phyloP scores from a whole-genome alignment of 1,284 basidiomycete genomes.

The Ustilago nuda region DNA sequence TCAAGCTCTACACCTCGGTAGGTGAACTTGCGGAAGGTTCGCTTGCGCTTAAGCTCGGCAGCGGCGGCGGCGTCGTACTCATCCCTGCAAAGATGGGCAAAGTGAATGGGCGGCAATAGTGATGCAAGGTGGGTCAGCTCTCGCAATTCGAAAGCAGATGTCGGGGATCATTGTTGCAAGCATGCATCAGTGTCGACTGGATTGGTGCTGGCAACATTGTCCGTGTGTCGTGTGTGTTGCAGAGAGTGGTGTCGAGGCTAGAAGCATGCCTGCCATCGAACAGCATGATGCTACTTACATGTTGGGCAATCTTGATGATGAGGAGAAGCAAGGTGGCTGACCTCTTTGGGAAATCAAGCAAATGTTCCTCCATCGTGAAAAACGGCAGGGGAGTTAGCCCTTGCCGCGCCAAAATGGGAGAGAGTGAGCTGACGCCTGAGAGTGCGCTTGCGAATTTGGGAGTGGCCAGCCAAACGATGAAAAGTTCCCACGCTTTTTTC shows the following conservation, averaged over 20 bases:
- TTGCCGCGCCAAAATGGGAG: neutral
- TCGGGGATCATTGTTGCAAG: neutral
- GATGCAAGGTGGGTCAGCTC: neutral
- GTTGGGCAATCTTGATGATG: constrained; percentile 66
- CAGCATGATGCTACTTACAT: constrained; percentile 47
- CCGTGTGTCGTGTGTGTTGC: neutral
- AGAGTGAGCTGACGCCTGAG: neutral
- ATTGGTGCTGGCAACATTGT: neutral
- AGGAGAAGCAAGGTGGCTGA: constrained; percentile 69
- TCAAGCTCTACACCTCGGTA: constrained; percentile 92
- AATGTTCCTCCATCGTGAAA: neutral
- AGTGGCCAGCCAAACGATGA: neutral
- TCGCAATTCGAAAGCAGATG: neutral
- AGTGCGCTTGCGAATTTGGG: neutral
- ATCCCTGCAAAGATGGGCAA: constrained; percentile 48
- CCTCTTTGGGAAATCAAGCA: neutral
- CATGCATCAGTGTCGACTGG: constrained; percentile 2
- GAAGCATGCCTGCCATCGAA: constrained; percentile 23
- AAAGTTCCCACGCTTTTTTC: constrained; percentile 25
- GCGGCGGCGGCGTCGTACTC: constrained; percentile 70
- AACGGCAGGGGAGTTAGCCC: neutral
- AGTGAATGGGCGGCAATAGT: neutral
- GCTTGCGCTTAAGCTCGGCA: constrained; percentile 77
- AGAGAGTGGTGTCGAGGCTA: constrained; percentile 25
- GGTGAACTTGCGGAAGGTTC: constrained; percentile 98